Evolutionary conservation across 768 basidiomycete genomes (phyloP).

Genomic region (Mycena sanguinolenta): DNA sequence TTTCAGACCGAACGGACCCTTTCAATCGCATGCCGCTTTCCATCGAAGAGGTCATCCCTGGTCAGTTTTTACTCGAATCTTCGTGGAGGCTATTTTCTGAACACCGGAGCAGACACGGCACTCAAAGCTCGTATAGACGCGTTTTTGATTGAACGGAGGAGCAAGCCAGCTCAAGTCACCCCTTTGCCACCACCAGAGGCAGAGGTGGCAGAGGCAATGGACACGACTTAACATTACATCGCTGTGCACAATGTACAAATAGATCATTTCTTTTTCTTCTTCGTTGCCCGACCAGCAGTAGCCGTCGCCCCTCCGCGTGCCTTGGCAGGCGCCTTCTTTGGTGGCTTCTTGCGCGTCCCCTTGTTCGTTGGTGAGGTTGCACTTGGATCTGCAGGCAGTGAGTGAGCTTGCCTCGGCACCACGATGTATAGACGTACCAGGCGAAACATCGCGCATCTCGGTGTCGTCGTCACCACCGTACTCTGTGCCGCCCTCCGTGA

Average conservation of each 20-base stretch:
- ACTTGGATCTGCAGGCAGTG: constrained; percentile 6
- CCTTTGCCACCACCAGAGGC: neutral
- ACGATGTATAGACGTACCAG: constrained; percentile 57
- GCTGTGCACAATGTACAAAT: constrained; percentile 11
- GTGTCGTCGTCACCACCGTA: constrained; percentile 73
- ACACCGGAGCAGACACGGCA: constrained; percentile 64
- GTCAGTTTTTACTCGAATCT: constrained; percentile 52
- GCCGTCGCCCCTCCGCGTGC: constrained; percentile 9
- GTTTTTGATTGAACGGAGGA: constrained; percentile 73
- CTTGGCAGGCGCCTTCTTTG: constrained; percentile 16
- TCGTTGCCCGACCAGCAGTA: constrained; percentile 12
- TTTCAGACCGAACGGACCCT: constrained; percentile 93
- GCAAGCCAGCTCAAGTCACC: constrained; percentile 42
- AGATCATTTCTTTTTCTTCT: constrained; percentile 35
- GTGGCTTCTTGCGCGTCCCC: constrained; percentile 24
- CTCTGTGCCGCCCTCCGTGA: constrained; percentile 79
- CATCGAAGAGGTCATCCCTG: constrained; percentile 83
- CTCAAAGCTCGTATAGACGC: constrained; percentile 81
- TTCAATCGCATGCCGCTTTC: constrained; percentile 91
- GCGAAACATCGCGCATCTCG: constrained; percentile 71
- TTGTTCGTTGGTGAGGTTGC: constrained; percentile 18
- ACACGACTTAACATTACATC: constrained; percentile 20
- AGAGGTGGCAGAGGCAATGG: constrained; percentile 13
- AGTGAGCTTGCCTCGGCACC: neutral
- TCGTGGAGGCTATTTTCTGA: neutral